phyloP scores from a whole-genome alignment of 176 grass and related monocot genomes.

The Canna indica region DNA sequence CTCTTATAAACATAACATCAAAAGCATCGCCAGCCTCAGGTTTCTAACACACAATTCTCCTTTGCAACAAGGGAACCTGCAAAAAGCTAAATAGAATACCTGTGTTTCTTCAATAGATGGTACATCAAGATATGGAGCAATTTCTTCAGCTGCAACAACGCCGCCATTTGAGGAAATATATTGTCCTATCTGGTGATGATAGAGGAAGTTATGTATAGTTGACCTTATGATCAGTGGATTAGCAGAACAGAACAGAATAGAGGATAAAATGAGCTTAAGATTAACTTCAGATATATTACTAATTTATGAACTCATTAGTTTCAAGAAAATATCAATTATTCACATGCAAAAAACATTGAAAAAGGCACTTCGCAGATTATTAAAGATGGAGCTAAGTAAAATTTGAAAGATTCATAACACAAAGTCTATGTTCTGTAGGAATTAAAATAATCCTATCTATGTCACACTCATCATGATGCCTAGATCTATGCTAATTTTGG shows the following conservation, averaged over 20 bases:
- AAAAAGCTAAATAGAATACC: conserved; percentile 32
- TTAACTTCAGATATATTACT: not conserved
- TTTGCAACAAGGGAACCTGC: conserved; percentile 20
- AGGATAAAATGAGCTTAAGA: not conserved
- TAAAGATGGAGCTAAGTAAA: not conserved
- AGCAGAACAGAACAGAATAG: not conserved
- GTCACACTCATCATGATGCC: no score
- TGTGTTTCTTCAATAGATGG: conserved; percentile 49
- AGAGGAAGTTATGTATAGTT: conserved; percentile 18
- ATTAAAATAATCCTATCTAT: no score
- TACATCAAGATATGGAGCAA: conserved; percentile 93
- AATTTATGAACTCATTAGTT: not conserved
- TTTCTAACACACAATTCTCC: not conserved
- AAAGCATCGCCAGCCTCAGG: not conserved
- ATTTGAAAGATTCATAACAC: not conserved
- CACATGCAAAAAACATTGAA: not conserved
- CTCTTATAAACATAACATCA: not conserved
- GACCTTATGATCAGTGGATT: not conserved
- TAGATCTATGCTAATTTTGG: not conserved
- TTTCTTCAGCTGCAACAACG: conserved; percentile 88
- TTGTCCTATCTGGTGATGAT: conserved; percentile 66
- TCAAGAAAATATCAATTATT: not conserved
- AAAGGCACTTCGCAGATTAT: not conserved
- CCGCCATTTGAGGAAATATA: conserved; percentile 97
- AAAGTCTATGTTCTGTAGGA: not conserved